These are phyloP conservation scores for Globisporangium okanoganense DNA, from an alignment of 352 stramenopile genomes.

Conservation along the genomic window DNA sequence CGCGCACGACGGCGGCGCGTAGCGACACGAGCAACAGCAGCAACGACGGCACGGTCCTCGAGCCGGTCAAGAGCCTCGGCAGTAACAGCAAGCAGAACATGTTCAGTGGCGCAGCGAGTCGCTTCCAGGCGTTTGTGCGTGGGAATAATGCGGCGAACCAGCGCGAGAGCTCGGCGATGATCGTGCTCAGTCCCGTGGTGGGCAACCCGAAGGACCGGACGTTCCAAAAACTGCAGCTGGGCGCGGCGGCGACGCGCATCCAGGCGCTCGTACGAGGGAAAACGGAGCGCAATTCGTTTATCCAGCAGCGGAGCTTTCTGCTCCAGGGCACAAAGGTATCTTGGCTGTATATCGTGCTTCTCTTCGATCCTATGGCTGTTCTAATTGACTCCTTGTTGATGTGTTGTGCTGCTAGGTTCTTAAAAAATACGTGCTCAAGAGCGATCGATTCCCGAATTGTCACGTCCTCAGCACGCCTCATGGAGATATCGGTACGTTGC, in stretches of 20 bases:
- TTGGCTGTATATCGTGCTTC: neutral
- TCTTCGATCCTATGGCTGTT: neutral
- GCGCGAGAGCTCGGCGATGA: constrained; percentile 4
- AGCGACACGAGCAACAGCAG: constrained; percentile 19
- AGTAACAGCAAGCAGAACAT: constrained; percentile 20
- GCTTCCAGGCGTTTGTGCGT: constrained; percentile 33
- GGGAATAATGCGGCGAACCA: constrained; percentile 6
- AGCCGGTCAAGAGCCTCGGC: constrained; percentile 11
- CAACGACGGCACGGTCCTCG: constrained; percentile 8
- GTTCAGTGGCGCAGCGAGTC: constrained; percentile 33
- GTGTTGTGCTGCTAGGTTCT: constrained; percentile 37
- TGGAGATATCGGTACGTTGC: constrained; percentile 50
- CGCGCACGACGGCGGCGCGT: constrained; percentile 8
- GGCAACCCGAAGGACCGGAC: constrained; percentile 4
- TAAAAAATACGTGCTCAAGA: constrained; percentile 85
- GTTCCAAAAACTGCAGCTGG: constrained; percentile 6
- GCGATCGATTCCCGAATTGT: constrained; percentile 74
- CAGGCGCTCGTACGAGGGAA: constrained; percentile 65
- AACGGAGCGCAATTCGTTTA: constrained; percentile 41
- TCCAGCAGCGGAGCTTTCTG: constrained; percentile 50
- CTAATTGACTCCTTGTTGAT: neutral
- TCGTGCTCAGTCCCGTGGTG: neutral
- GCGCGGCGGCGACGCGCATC: constrained; percentile 60
- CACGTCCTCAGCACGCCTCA: constrained; percentile 62
- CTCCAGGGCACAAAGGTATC: constrained; percentile 69